A percentile compares a stretch with the other conserved stretches of the same genome.
These are phyloP conservation scores for Aspergillus brunneoviolaceus DNA, from an alignment of 2,329 filamentous ascomycete genomes.

Conservation along the genomic window DNA sequence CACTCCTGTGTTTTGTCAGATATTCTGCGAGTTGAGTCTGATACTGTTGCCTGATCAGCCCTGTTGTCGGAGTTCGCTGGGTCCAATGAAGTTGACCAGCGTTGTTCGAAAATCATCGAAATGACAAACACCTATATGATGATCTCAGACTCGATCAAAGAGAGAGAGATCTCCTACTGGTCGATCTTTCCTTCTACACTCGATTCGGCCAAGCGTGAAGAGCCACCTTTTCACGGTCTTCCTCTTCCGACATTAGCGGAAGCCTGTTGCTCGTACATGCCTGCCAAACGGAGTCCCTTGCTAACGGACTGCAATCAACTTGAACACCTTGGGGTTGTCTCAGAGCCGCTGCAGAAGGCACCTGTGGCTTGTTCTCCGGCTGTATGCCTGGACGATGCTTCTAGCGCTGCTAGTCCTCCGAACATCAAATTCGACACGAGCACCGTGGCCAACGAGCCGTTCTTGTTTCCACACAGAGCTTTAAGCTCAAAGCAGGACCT, in stretches of 20 bases:
- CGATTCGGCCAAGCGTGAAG: not conserved
- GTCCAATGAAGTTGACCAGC: not conserved
- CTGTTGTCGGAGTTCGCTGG: not conserved
- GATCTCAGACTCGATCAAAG: not conserved
- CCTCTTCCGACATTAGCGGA: not conserved
- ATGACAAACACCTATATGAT: not conserved
- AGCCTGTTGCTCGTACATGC: not conserved
- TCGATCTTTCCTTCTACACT: not conserved
- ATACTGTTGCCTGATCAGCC: not conserved
- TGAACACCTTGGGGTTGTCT: not conserved
- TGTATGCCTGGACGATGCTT: not conserved
- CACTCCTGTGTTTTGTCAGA: not conserved
- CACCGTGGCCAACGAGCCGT: too few species aligned
- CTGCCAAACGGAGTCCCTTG: not conserved
- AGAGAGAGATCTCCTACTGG: not conserved
- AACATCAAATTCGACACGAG: too few species aligned
- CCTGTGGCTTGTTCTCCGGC: not conserved
- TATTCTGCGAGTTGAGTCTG: not conserved
- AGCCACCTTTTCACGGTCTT: not conserved
- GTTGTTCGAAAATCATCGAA: not conserved
- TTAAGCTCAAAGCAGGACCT: slow-evolving; percentile 5
- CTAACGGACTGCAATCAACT: not conserved
- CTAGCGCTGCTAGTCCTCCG: not conserved
- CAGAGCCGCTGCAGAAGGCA: not conserved
- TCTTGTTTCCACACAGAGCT: too few species aligned